A percentile compares a stretch with the other conserved stretches of the same genome.
Evolutionary conservation across 306 rosid genomes (phyloP).

Genomic region (Hippophae tibetana): DNA sequence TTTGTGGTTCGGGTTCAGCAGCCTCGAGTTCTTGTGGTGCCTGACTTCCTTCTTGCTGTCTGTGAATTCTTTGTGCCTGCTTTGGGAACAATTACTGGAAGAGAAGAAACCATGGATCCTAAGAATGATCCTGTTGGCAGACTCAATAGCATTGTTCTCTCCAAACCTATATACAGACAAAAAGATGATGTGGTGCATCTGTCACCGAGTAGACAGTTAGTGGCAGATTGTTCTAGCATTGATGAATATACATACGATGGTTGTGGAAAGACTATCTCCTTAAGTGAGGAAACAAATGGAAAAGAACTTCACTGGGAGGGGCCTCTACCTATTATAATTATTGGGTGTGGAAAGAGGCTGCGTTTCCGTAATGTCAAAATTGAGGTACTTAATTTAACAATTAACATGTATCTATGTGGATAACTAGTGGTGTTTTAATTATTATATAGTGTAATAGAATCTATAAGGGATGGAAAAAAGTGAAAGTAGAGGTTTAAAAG

Average conservation of each 20-base stretch:
- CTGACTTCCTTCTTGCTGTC: slow-evolving; percentile 96
- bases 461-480: neutral
- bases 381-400: slow-evolving; percentile 52
- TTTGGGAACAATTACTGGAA: slow-evolving; percentile 77
- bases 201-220: slow-evolving; percentile 71
- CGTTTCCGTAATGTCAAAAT: slow-evolving; percentile 83
- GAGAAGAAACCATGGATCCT: slow-evolving; percentile 84
- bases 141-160: slow-evolving; percentile 52
- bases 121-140: slow-evolving; percentile 70
- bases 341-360: slow-evolving; percentile 79
- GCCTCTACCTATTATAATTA: slow-evolving; percentile 67
- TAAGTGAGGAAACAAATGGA: slow-evolving; percentile 55
- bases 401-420: slow-evolving; percentile 1
- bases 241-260: slow-evolving; percentile 87
- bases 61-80: slow-evolving; percentile 94
- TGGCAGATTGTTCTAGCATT: slow-evolving; percentile 61
- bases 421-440: neutral
- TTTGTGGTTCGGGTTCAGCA: slow-evolving; percentile 87
- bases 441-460: neutral
- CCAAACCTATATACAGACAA: slow-evolving; percentile 62
- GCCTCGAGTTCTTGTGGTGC: slow-evolving; percentile 91
- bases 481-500: neutral
- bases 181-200: slow-evolving; percentile 71
- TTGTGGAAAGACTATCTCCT: slow-evolving; percentile 71
- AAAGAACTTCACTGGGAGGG: slow-evolving; percentile 40